Percentiles rank a stretch among this genome's conserved stretches.
Evolutionary conservation across 2,329 filamentous ascomycete species (phyloP).

Genomic region (Thelonectria olida): DNA sequence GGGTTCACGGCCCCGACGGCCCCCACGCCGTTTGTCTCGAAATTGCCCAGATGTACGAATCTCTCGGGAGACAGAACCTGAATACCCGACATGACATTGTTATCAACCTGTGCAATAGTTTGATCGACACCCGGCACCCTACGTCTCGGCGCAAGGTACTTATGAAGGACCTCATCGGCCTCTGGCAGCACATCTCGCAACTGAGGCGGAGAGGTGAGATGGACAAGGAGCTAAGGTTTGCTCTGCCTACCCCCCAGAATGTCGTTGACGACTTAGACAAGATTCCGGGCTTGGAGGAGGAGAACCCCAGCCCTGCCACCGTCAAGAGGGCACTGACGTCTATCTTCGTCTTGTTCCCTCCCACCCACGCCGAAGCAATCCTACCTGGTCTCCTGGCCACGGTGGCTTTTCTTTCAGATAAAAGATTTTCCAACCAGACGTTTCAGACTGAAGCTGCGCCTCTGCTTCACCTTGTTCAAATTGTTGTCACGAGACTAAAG

Average conservation of each 20-base stretch:
- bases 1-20: conserved; percentile 24
- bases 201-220: conserved; percentile 43
- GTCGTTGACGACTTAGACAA: conserved; percentile 32
- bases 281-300: background rate
- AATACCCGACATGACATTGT: conserved; percentile 43
- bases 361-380: conserved; percentile 36
- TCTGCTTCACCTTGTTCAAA: conserved; percentile 40
- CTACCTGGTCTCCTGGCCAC: conserved; percentile 46
- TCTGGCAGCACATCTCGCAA: conserved; percentile 51
- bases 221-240: conserved; percentile 35
- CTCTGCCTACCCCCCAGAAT: conserved; percentile 43
- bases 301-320: conserved; percentile 14
- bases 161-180: conserved; percentile 42
- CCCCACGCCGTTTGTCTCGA: conserved; percentile 29
- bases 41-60: conserved; percentile 38
- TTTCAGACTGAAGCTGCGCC: conserved; percentile 37
- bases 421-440: conserved; percentile 21
- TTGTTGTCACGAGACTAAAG: conserved; percentile 29
- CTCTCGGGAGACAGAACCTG: conserved; percentile 41
- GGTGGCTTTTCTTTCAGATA: conserved; percentile 43
- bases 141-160: conserved; percentile 26
- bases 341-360: conserved; percentile 44
- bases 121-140: conserved; percentile 28
- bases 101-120: conserved; percentile 43
- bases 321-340: conserved; percentile 38